Percentiles rank a stretch among this genome's conserved stretches.
These are phyloP conservation scores for Magnusiomyces fungicola DNA, from an alignment of 1,139 yeast genomes.

Conservation along the genomic window DNA sequence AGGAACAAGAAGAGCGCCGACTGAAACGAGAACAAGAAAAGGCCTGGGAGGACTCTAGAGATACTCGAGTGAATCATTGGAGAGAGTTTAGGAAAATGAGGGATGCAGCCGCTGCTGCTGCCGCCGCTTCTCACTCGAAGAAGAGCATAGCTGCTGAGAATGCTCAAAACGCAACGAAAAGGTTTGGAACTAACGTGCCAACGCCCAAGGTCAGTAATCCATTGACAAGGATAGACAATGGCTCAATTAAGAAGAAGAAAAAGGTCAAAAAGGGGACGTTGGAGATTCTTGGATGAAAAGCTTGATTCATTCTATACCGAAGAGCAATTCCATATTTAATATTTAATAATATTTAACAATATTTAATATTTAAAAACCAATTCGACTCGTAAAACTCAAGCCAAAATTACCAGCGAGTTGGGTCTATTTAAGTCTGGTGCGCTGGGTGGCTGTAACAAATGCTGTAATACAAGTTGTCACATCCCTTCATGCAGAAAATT, in stretches of 20 bases:
- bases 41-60: conserved; percentile 60
- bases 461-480: too few species aligned
- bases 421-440: too few species aligned
- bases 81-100: conserved; percentile 43
- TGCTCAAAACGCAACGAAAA: conserved; percentile 1
- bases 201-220: too few species aligned
- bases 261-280: neutral
- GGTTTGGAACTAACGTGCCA: neutral
- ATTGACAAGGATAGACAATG: too few species aligned
- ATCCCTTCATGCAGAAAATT: too few species aligned
- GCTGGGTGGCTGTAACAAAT: too few species aligned
- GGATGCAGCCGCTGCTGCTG: conserved; percentile 32
- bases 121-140: conserved; percentile 4
- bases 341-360: too few species aligned
- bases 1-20: conserved; percentile 37
- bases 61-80: conserved; percentile 56
- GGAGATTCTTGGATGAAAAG: neutral
- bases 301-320: too few species aligned
- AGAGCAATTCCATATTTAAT: too few species aligned
- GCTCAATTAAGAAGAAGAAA: neutral
- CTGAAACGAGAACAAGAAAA: conserved; percentile 38
- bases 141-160: neutral
- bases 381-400: too few species aligned
- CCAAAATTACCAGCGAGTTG: too few species aligned
- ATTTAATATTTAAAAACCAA: too few species aligned